Evolutionary conservation across 495 filamentous ascomycete species (phyloP).

Genomic region (Cairneyella variabilis): DNA sequence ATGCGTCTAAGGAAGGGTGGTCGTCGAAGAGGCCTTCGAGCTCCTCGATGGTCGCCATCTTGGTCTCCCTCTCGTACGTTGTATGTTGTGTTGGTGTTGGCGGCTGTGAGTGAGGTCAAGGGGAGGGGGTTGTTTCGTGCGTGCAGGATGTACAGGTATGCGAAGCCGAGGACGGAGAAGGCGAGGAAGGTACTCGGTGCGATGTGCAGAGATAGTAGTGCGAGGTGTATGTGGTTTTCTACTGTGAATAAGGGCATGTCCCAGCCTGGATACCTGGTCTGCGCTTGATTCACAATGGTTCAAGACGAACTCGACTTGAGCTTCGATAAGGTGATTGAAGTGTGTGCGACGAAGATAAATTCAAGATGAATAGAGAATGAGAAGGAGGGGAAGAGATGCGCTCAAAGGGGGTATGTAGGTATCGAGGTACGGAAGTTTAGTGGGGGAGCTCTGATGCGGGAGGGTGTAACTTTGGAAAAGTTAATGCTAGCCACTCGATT

Average conservation of each 20-base stretch:
- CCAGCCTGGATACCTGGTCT: too few species aligned
- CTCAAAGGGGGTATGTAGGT: not conserved
- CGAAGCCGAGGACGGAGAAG: conserved; percentile 45
- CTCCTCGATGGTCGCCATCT: conserved; percentile 24
- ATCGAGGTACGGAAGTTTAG: not conserved
- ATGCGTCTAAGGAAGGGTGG: conserved; percentile 66
- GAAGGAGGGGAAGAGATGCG: not conserved
- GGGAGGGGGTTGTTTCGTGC: conserved; percentile 23
- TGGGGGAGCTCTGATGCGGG: too few species aligned
- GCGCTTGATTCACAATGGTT: too few species aligned
- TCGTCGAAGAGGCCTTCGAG: conserved; percentile 49
- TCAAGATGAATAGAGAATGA: not conserved
- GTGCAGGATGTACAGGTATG: conserved; percentile 46
- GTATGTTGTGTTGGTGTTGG: too few species aligned
- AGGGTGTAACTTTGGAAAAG: too few species aligned
- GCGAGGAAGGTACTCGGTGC: conserved; percentile 51
- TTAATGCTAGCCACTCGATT: conserved; percentile 10
- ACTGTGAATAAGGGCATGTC: conserved; percentile 38
- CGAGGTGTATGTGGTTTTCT: conserved; percentile 48
- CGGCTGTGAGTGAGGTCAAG: not conserved
- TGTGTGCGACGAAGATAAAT: too few species aligned
- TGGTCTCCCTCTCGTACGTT: too few species aligned
- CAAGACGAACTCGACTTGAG: too few species aligned
- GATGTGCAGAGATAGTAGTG: conserved; percentile 48
- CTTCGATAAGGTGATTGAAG: too few species aligned